Base-by-base conservation (phyloP, 2,329 filamentous ascomycete genomes). In the Alternaria metachromatica region DNA sequence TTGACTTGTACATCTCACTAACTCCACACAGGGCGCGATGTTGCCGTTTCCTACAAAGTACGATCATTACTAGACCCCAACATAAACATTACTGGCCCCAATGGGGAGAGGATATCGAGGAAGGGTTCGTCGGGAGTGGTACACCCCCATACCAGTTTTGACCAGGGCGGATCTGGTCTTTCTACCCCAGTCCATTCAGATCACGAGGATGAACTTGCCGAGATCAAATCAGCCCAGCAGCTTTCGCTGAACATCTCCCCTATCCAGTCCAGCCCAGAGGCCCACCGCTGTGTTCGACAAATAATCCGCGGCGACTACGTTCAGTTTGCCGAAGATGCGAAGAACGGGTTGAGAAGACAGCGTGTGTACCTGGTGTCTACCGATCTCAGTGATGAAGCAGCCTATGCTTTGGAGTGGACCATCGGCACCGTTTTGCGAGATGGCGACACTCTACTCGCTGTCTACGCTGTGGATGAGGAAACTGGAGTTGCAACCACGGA, bases 341-440 rank as follows among this genome's bases (percentile, higher is more conserved):
- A 94, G 60, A 91, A 93, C 12, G 92, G 93, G 56, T 86, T 92
- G 54, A 89, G 92, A 54, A 88, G 92, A 57, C 87, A 95, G 64
- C 88, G 96, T 57, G 96, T 96, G 73, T 99, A 98, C 77, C 84
- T 99, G 15, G 94, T 97, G n/a, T 95, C 96, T 4, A 97, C 93
- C 0, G 96, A 99, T 80, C 83, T 98, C 4, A 97, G 94, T 71
- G 92, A 96, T 41, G 96, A 99, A 82, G 94, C 95, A 5, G 92
- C 93, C 7, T 96, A 98, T 78, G 96, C 96, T 2, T 85, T 99
- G 30, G 96, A 99, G 79, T 99, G 96, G 96, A 96, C 95, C 0
- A 94, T 99, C 60, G 96, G 96, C 8, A 98, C 95, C 0, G 94
- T 98, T 6, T 85, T 99, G 28, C 88, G 96, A 53, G 94, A 98